Conservation (phyloP, 2,329 filamentous ascomycete genomes). For the Chrysosphaeria jannelii region DNA sequence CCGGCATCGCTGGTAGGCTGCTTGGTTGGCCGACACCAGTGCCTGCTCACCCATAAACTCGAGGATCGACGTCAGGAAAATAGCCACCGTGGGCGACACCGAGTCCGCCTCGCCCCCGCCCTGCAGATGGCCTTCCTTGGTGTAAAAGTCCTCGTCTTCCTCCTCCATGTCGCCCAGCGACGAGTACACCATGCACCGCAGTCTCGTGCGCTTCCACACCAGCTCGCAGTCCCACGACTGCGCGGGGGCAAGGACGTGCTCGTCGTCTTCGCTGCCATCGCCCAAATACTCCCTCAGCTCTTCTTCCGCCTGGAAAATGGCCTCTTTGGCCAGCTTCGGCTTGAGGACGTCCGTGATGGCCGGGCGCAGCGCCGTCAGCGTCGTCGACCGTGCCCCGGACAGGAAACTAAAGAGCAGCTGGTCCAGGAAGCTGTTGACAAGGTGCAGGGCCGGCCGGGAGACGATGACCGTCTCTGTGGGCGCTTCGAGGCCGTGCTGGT, state of each 20-base stretch:
- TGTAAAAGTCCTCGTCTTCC: slow-evolving; percentile 76
- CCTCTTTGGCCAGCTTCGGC: slow-evolving; percentile 52
- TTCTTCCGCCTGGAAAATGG: slow-evolving; percentile 11
- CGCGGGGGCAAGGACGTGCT: slow-evolving; percentile 33
- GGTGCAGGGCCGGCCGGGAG: slow-evolving; percentile 36
- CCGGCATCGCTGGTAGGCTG: slow-evolving; percentile 39
- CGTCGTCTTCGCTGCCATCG: slow-evolving; percentile 43
- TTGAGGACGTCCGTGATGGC: slow-evolving; percentile 72
- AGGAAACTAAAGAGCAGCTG: slow-evolving; percentile 79
- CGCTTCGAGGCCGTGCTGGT: slow-evolving; percentile 34
- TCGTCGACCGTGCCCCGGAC: slow-evolving; percentile 48
- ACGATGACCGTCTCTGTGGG: slow-evolving; percentile 41
- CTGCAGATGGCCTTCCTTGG: slow-evolving; percentile 48
- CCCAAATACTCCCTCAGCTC: slow-evolving; percentile 57
- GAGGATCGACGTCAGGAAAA: slow-evolving; percentile 81
- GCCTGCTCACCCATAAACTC: slow-evolving; percentile 86
- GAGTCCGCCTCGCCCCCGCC: slow-evolving; percentile 27
- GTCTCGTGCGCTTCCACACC: slow-evolving; percentile 73
- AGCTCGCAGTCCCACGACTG: slow-evolving; percentile 69
- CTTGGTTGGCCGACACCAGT: slow-evolving; percentile 61
- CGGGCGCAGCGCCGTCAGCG: slow-evolving; percentile 42
- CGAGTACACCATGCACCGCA: slow-evolving; percentile 96
- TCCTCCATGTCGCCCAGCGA: slow-evolving; percentile 91
- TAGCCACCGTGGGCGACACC: slow-evolving; percentile 73
- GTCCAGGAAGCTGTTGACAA: slow-evolving; percentile 82